Base-by-base conservation (phyloP, 2,329 filamentous ascomycete genomes). In the Xylariaceae sp. region DNA sequence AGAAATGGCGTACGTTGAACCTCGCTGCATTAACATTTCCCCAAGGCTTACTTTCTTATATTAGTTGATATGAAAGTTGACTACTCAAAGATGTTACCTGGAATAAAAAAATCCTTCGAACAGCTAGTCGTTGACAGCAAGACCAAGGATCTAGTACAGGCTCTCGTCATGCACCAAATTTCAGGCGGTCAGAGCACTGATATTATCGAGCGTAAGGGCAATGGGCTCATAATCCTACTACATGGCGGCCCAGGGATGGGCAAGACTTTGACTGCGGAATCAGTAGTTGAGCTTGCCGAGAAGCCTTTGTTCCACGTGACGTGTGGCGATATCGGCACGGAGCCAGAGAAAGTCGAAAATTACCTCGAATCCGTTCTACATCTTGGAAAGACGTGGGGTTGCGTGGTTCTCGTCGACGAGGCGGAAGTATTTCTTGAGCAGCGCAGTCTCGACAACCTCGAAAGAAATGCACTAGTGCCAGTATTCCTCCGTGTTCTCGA, bases 401-500 rank as follows among this genome's bases (percentile, higher is more conserved):
- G 64, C 11, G 63, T 66, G 0, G 53, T 66, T 1, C 24, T 51
- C 6, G 16, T 49, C 1, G 46, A 49, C 8, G 36, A 49, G n/a
- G n/a, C n/a, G n/a, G n/a, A n/a, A n/a, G n/a, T n/a, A n/a, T n/a
- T n/a, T n/a, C 13, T 60, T 59, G 60, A 63, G 30, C 45, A 65
- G 33, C 50, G 63, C 6, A 57, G 40, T 0, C 24, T 58, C 1
- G 21, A 32, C 5, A 57, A 64, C 23, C 57, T 63, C 1, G 21
- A 56, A 0, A 53, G 63, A 0, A 65, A 66, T 29, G 58, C 60
- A 1, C 46, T 65, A 0, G 63, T 64, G 3, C 62, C 61, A 0
- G 70, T 71, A 11, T 69, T 73, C 47, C 65, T 77, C 10, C 69
- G 73, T 9, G 66, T 67, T 5, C 61, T 77, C 2, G 70, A 75